Conservation (phyloP, 2,329 filamentous ascomycete species). For the Epichloe amarillans region DNA sequence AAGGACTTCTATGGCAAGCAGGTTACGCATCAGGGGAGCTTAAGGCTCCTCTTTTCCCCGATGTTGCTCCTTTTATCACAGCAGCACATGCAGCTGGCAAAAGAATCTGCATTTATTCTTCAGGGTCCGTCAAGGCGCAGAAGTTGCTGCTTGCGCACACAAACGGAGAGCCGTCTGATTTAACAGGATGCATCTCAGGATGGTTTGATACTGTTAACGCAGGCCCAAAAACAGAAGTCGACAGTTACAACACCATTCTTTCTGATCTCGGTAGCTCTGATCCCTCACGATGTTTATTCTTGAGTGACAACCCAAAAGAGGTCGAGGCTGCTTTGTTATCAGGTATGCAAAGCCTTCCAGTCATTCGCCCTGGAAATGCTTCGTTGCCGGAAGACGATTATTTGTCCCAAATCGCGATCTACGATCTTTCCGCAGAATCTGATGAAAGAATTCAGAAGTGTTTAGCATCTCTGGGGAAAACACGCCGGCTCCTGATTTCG, state of each 20-base stretch:
- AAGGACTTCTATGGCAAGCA: constrained; percentile 65
- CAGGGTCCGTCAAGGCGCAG: constrained; percentile 67
- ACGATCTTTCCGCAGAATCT: constrained; percentile 20
- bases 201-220: constrained; percentile 77
- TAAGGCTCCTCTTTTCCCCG: constrained; percentile 58
- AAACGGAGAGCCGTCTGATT: constrained; percentile 41
- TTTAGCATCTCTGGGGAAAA: constrained; percentile 3
- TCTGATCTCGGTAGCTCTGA: constrained; percentile 27
- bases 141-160: constrained; percentile 65
- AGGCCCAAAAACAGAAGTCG: constrained; percentile 53
- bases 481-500: neutral
- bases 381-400: constrained; percentile 38
- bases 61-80: constrained; percentile 52
- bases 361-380: constrained; percentile 58
- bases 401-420: constrained; percentile 20
- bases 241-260: constrained; percentile 56
- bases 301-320: constrained; percentile 67
- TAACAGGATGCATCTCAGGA: constrained; percentile 44
- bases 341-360: constrained; percentile 50
- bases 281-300: constrained; percentile 52
- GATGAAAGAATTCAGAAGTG: constrained; percentile 4
- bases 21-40: constrained; percentile 59
- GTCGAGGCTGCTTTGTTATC: constrained; percentile 48
- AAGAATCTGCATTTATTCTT: constrained; percentile 65
- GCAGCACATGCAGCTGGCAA: constrained; percentile 43